These are phyloP conservation scores for Stentor coeruleus DNA, from an alignment of 73 alveolate species.

Conservation along the genomic window DNA sequence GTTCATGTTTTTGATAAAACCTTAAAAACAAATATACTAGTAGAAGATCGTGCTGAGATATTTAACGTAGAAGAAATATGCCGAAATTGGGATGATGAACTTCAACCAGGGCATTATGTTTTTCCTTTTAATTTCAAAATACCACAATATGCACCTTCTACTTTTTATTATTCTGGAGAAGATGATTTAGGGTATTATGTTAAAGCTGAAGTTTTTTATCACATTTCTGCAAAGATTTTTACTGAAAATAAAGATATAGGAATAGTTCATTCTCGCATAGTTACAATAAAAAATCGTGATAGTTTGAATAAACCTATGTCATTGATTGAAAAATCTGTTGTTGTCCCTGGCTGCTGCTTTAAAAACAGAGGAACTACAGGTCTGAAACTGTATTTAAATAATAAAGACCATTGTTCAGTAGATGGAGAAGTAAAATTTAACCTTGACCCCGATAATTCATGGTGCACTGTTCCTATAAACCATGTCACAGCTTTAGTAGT, in stretches of 20 bases:
- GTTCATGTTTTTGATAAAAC: not conserved
- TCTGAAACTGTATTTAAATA: not conserved
- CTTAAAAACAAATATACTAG: not conserved
- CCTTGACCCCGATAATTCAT: not conserved
- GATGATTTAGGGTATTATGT: not conserved
- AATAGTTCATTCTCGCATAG: not conserved
- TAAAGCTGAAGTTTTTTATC: slow-evolving; percentile 14
- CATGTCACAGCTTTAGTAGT: not conserved
- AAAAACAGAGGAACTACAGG: not conserved
- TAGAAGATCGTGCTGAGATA: not conserved
- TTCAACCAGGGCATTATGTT: slow-evolving; percentile 2
- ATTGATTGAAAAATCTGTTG: not conserved
- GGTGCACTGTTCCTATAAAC: slow-evolving; percentile 10
- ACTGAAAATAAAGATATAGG: not conserved
- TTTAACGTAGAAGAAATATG: not conserved
- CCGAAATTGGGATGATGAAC: not conserved
- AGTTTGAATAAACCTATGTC: not conserved
- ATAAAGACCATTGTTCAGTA: not conserved
- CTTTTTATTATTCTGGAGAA: slow-evolving; percentile 22
- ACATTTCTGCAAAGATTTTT: not conserved
- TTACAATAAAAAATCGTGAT: not conserved
- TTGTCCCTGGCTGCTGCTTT: slow-evolving; percentile 3
- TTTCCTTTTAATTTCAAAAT: slow-evolving; percentile 21
- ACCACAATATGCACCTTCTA: not conserved
- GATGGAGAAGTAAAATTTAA: slow-evolving; percentile 1